Evolutionary conservation across 2,329 filamentous ascomycete species (phyloP), one percentile per base, ranked within the genome.

Genomic region (Teratosphaeria viscida): DNA sequence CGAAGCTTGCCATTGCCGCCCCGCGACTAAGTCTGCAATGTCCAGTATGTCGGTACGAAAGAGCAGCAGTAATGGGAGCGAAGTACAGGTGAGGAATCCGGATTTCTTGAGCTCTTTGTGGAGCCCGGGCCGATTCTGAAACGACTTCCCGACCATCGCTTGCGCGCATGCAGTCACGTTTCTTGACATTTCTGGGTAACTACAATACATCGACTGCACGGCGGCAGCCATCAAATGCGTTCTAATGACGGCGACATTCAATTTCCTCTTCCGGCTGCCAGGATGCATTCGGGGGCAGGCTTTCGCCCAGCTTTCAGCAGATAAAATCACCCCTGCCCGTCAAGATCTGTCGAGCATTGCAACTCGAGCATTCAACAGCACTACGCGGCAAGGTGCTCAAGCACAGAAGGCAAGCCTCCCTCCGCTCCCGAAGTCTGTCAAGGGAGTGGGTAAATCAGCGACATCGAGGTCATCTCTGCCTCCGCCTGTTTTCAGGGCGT

Each of bases 1-100:
- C 59, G n/a, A 71, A 62, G 57, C 61, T 66, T 52, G 70, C 68
- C 70, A 72, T 72, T 62, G 60, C 59, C 63, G 59, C 56, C 52
- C 37, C 32, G 32, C 29, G 55, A 29, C 12, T 23, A 3, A 10
- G 12, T 35, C n/a, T 43, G 19, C 35, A 53, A 39, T 29, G 56
- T n/a, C 26, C 52, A 53, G 35, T 47, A 55, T 52, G 49, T 23
- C 23, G 23, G 23, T 53, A 29, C 27, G 27, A 29, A 14, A 54
- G 56, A 58, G 62, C 59, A 61, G 55, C 58, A 62, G 62, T 59
- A 62, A 63, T 59, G 60, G 60, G 54, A 58, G 37, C 56, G 34
- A 7, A n/a, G 29, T 23, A 23, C 23, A 23, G 23, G 23, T 57
- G 27, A 35, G 11, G n/a, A 23, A 8, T n/a, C 19, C 47, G 26